Evolutionary conservation across 306 rosid species (phyloP), one percentile per base, ranked within the genome.

Genomic region (Abrus pulchellus): DNA sequence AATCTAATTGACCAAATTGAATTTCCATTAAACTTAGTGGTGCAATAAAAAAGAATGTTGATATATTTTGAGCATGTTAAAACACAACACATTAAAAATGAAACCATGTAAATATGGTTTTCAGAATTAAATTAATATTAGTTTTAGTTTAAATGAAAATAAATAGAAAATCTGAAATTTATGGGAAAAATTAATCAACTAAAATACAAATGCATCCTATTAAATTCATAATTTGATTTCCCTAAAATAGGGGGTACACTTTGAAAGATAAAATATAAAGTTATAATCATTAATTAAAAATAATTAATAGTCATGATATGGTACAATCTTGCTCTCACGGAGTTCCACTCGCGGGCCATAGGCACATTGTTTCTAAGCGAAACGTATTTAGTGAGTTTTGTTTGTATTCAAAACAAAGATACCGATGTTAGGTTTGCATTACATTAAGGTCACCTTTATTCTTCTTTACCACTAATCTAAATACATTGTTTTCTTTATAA

Each of bases 401-500:
- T 89, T 88, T 79, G 87, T 70, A 85, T 90, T 85, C 90, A 71
- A 76, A 90, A 81, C 86, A 75, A 82, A 77, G 90, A 83, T 79
- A 80, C 85, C 77, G 83, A 77, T 76, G 87, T 89, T 89, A 86
- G 96, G 94, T 85, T 89, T 80, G 85, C 85, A 80, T 93, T 86
- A 59, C 87, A 87, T 80, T 73, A 81, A 78, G 86, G 79, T 80
- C 71, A 65, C 87, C 86, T 81, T 88, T 85, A 72, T 85, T 82
- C 88, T 83, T 75, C 81, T 83, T 83, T 78, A 71, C 78, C 80
- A 56, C 66, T 79, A 83, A 75, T 80, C 83, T 62, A 56, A 80
- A 56, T 64, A 5, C 63, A 2, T 50, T 72, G 57, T 77, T 75
- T 54, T 81, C 41, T 86, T 75, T 59, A 54, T 67, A 72, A 77